Percentiles rank a stretch among this genome's conserved stretches.
Conservation (phyloP, 495 filamentous ascomycete genomes). For the Podospora bellae-mahoneyi region DNA sequence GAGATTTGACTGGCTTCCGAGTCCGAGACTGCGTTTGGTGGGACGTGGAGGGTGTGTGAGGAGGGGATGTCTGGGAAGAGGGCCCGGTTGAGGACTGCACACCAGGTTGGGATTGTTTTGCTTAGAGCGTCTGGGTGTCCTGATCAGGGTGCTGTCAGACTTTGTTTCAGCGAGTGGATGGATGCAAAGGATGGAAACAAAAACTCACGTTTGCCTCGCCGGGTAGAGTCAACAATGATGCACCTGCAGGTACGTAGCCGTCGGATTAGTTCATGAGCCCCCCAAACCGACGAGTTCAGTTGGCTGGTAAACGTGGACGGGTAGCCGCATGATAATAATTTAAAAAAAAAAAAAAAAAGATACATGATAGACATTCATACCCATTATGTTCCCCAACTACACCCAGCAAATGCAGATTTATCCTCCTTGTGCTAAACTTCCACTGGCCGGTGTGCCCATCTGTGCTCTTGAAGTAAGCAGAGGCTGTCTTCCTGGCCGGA, state of each 20-base stretch:
- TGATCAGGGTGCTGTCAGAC: background rate
- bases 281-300: background rate
- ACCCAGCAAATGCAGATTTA: conserved; percentile 78
- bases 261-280: background rate
- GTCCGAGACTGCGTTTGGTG: conserved; percentile 60
- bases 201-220: conserved; percentile 74
- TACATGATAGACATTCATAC: conserved; percentile 37
- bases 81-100: conserved; percentile 73
- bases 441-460: conserved; percentile 90
- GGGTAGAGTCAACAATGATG: conserved; percentile 93
- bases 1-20: conserved; percentile 82
- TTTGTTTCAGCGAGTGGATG: background rate
- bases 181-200: background rate
- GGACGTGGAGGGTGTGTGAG: conserved; percentile 57
- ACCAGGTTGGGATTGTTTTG: conserved; percentile 95
- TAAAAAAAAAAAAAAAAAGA: too few relatives aligned
- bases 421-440: conserved; percentile 76
- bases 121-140: conserved; percentile 69
- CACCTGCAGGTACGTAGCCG: conserved; percentile 50
- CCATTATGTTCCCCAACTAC: conserved; percentile 60
- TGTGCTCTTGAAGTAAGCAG: conserved; percentile 95
- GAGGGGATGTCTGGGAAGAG: conserved; percentile 60
- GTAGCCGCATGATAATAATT: background rate
- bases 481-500: conserved; percentile 59
- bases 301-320: background rate